Evolutionary conservation across 1,139 yeast species (phyloP), one percentile per base, ranked within the genome.

Genomic region (Lipomyces yarrowii): DNA sequence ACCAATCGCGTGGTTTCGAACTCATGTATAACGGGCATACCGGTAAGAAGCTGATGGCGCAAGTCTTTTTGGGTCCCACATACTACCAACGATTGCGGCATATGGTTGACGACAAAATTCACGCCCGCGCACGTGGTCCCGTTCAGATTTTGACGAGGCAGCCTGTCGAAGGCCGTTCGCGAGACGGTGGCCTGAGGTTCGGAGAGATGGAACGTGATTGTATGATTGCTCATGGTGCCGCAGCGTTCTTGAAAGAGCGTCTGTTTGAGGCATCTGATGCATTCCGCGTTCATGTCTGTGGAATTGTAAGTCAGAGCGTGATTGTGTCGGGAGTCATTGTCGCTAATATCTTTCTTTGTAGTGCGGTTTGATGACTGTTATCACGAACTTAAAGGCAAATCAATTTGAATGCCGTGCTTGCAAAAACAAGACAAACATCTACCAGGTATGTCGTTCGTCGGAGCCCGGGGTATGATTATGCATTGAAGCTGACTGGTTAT

Each of bases 121-220:
- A 94, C 77, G 99, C 99, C 39, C 89, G 99, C 82, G 99, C 99
- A 11, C 88, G 99, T 83, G 99, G 99, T 65, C 99, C 99, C 13
- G 96, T 94, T 69, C 99, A 94, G 83, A 96, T 94, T 65, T 84
- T 94, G 78, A 94, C 99, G 6, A 89, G 99, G 81, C 99, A 94
- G 79, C 99, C 99, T 8, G 98, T 94, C 67, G 99, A 96, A 80
- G 99, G 99, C 87, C 88, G 99, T 81, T 93, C 98, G 32, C 87
- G 99, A 82, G 99, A 94, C 80, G 99, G 99, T 86, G 99, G 99
- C 73, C 84, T 94, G 78, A 92, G 99, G 81, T 96, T 94, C 86
- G 99, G 99, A 77, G 99, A 94, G 82, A 94, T 94, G 99, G 99
- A 94, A 81, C 91, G 99, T 83, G 99, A 96, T 84, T 94, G 99